Base-by-base conservation (phyloP, 106 monocot genomes). In the Apostasia shenzhenica region DNA sequence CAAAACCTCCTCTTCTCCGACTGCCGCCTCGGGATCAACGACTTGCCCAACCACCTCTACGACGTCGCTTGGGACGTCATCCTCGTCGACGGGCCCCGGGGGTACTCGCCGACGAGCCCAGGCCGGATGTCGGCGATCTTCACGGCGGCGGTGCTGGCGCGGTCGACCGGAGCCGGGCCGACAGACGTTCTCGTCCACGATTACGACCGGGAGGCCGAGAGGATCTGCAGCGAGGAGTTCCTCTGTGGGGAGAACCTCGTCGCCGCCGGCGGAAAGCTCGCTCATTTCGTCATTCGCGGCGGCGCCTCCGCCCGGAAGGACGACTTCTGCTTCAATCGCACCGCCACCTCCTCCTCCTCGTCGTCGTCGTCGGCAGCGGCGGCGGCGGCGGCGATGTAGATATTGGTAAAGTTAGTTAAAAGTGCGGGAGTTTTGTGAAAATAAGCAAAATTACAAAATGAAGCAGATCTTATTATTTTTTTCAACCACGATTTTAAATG, bases 1-100 rank as follows among this genome's bases (percentile, higher is more conserved):
- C 86, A 90, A 68, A 84, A 94, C 67, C 82, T 94, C 6, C 72
- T 90, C 45, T 87, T 87, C 80, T 94, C 90, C 40, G 90, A 90
- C 47, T 94, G 94, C 73, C 52, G 74, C 26, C 82, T 94, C 14
- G 94, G 74, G 41, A 93, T 93, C 66, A 93, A 93, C 77, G 93
- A 93, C 78, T 67, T 88, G 37, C 93, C 93, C 58, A 89, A 93
- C 80, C 67, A 84, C 38, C 76, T 93, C 49, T 93, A 93, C 86
- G 86, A 86, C n/a, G 80, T 93, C 26, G 6, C 76, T 3, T 93
- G 88, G 93, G 93, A 93, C 66, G 83, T 89, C 48, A 86, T 93
- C 61, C 66, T 93, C 48, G 79, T 93, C 4, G 93, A 89, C 59
- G 93, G 93, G 6, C 93, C 93, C 8, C 60, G 88, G 8, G 93